A percentile compares a stretch with the other conserved stretches of the same genome.
phyloP scores from a whole-genome alignment of 352 stramenopile genomes.

The Pythium phragmiticola region DNA sequence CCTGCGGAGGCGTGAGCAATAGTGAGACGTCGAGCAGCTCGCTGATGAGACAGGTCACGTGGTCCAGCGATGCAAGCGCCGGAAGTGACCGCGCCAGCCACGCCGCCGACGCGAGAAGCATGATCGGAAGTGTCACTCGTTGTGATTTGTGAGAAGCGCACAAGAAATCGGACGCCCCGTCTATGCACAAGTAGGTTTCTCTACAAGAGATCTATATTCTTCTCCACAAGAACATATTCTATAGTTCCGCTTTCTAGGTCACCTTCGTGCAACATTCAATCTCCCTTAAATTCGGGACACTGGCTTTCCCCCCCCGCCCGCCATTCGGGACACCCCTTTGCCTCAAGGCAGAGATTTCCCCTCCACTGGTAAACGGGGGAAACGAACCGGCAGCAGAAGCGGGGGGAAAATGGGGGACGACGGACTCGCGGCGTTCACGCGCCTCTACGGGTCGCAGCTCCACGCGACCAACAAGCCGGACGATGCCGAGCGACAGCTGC shows the following conservation, averaged over 20 bases:
- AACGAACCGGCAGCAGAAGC: neutral
- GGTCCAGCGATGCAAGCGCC: constrained; percentile 14
- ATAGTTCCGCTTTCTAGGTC: neutral
- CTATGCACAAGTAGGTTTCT: constrained; percentile 1
- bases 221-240: neutral
- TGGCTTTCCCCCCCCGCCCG: constrained; percentile 7
- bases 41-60: constrained; percentile 11
- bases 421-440: constrained; percentile 25
- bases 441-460: constrained; percentile 13
- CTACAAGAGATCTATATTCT: constrained; percentile 3
- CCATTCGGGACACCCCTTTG: constrained; percentile 24
- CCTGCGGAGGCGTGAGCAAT: constrained; percentile 8
- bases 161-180: neutral
- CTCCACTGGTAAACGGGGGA: neutral
- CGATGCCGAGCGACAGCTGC: constrained; percentile 35
- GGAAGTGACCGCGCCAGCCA: constrained; percentile 11
- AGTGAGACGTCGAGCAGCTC: constrained; percentile 19
- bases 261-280: constrained; percentile 20
- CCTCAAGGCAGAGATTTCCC: constrained; percentile 5
- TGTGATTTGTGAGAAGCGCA: neutral
- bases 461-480: constrained; percentile 14
- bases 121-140: neutral
- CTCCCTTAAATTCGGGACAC: constrained; percentile 12
- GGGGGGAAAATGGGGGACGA: constrained; percentile 14
- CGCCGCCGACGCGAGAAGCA: constrained; percentile 12